Conservation (phyloP, 2,329 filamentous ascomycete species). For the Passalora sequoiae region DNA sequence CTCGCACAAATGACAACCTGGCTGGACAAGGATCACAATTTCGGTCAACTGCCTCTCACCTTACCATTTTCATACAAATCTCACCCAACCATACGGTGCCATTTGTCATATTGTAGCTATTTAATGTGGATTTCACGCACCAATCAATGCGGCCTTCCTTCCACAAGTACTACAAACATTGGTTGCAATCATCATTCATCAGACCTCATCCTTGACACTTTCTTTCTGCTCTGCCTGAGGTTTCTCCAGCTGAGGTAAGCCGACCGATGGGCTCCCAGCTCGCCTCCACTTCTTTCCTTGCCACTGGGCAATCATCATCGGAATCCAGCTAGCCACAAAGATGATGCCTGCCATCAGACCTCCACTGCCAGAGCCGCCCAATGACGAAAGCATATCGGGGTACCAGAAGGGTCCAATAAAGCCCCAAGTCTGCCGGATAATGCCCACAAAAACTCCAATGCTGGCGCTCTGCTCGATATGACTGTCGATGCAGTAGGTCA, state of each 20-base stretch:
- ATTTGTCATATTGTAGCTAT: background rate
- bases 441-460: conserved; percentile 55
- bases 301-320: conserved; percentile 27
- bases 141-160: no score
- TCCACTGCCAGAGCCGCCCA: conserved; percentile 36
- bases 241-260: conserved; percentile 20
- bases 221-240: background rate
- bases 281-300: conserved; percentile 17
- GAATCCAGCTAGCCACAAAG: conserved; percentile 24
- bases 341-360: conserved; percentile 36
- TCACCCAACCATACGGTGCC: background rate
- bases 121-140: no score
- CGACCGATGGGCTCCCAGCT: conserved; percentile 9
- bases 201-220: background rate
- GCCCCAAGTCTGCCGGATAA: conserved; percentile 44
- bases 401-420: conserved; percentile 46
- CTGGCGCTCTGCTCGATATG: conserved; percentile 49
- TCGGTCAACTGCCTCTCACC: background rate
- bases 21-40: background rate
- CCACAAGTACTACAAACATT: no score
- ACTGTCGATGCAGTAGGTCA: conserved; percentile 58
- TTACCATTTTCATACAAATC: no score
- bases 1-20: background rate
- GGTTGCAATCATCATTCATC: background rate
- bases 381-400: conserved; percentile 37